These are phyloP conservation scores for Nannizziopsis barbatae DNA, from an alignment of 2,329 filamentous ascomycete species.

Conservation along the genomic window DNA sequence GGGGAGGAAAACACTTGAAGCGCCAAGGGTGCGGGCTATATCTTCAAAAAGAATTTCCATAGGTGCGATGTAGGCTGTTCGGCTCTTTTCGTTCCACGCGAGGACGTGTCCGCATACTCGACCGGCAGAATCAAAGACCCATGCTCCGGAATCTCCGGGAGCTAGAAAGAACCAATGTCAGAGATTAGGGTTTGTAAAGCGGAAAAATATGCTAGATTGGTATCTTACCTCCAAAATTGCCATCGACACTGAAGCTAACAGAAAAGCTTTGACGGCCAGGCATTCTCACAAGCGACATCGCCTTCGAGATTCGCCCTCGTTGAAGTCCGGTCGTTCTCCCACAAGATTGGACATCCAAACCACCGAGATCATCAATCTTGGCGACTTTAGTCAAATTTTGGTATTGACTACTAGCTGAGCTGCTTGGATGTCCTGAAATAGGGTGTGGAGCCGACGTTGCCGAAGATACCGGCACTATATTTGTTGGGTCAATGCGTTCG, in stretches of 20 bases:
- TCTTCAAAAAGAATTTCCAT: slow-evolving; percentile 86
- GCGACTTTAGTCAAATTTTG: slow-evolving; percentile 46
- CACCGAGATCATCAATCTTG: slow-evolving; percentile 50
- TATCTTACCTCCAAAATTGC: slow-evolving; percentile 45
- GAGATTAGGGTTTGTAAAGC: slow-evolving; percentile 6
- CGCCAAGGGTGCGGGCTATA: slow-evolving; percentile 66
- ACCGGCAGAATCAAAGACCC: slow-evolving; percentile 78
- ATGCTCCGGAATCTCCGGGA: slow-evolving; percentile 84
- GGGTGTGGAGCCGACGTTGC: not conserved
- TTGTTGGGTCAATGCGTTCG: slow-evolving; percentile 58
- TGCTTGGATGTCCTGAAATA: not conserved
- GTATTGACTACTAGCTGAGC: not conserved
- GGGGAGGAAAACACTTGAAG: slow-evolving; percentile 58
- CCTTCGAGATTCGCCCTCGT: slow-evolving; percentile 62
- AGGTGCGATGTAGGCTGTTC: slow-evolving; percentile 81
- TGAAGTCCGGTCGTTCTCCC: slow-evolving; percentile 78
- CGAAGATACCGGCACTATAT: slow-evolving; percentile 44
- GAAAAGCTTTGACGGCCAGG: slow-evolving; percentile 72
- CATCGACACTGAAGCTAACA: slow-evolving; percentile 54
- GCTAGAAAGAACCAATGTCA: slow-evolving; percentile 33
- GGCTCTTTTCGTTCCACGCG: slow-evolving; percentile 70
- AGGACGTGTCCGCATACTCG: slow-evolving; percentile 81
- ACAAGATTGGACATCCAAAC: slow-evolving; percentile 72
- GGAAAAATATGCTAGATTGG: slow-evolving; percentile 18
- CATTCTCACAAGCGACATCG: slow-evolving; percentile 75